Conservation (phyloP, 805 yeast species). For the Lipomyces yamanashiensis region DNA sequence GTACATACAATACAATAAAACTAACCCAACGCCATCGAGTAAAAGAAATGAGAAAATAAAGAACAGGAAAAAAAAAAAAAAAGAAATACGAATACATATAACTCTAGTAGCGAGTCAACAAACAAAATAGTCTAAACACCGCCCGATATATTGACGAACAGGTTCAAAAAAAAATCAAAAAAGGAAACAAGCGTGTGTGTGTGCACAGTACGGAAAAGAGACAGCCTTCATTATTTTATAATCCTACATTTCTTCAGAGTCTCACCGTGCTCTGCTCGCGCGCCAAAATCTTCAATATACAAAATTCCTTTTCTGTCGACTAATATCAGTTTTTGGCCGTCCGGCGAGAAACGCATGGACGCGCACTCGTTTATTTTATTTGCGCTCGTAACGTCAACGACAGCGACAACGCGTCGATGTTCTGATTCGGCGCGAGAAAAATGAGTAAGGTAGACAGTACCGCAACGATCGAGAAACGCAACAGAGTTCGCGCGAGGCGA, state of each 20-base stretch:
- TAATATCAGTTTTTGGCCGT: conserved; percentile 77
- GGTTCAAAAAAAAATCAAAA: not conserved
- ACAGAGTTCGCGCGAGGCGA: conserved; percentile 88
- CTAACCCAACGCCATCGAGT: not conserved
- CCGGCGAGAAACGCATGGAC: conserved; percentile 70
- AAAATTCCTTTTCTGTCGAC: conserved; percentile 82
- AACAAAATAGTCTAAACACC: not conserved
- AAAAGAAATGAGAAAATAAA: not conserved
- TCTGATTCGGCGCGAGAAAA: conserved; percentile 60
- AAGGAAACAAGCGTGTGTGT: not conserved
- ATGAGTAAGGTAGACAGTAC: conserved; percentile 64
- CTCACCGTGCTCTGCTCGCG: conserved; percentile 53
- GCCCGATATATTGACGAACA: not conserved
- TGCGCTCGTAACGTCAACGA: conserved; percentile 80
- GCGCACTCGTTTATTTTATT: conserved; percentile 78
- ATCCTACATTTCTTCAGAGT: conserved; percentile 34
- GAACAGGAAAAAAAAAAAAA: not conserved
- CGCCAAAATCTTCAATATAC: conserved; percentile 84
- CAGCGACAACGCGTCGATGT: conserved; percentile 63
- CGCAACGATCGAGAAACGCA: conserved; percentile 79
- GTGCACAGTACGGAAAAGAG: not conserved
- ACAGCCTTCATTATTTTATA: conserved; percentile 20
- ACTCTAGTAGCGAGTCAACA: not conserved
- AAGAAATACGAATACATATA: not conserved
- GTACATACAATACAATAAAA: not conserved